phyloP scores from a whole-genome alignment of 345 rosid species.

The Heritiera littoralis region DNA sequence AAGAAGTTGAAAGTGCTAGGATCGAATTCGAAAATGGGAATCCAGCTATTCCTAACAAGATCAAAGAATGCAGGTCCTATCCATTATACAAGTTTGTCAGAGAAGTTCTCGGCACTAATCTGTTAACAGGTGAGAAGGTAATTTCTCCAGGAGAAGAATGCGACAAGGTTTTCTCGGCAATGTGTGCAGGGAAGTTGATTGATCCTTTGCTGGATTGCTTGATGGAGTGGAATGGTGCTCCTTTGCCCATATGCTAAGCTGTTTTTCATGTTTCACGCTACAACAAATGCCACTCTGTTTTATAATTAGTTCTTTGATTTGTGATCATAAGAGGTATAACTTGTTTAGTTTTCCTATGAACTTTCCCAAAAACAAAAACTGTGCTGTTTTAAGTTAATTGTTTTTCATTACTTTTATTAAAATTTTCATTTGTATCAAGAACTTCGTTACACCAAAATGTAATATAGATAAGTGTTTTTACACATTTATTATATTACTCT shows the following conservation, averaged over 20 bases:
- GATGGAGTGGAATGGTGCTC: conserved; percentile 74
- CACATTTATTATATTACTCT: no score
- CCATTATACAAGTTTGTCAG: conserved; percentile 68
- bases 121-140: conserved; percentile 47
- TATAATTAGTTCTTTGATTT: background rate
- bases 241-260: conserved; percentile 50
- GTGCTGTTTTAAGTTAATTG: background rate
- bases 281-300: background rate
- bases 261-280: background rate
- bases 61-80: conserved; percentile 71
- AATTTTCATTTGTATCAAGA: background rate
- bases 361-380: background rate
- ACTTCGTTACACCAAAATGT: background rate
- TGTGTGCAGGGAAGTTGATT: conserved; percentile 61
- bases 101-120: conserved; percentile 51
- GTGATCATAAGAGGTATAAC: background rate
- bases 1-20: conserved; percentile 60
- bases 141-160: conserved; percentile 75
- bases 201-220: conserved; percentile 75
- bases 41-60: conserved; percentile 51
- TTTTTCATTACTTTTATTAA: background rate
- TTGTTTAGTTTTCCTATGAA: background rate
- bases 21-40: conserved; percentile 53
- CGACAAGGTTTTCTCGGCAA: conserved; percentile 62
- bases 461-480: background rate